Base-by-base conservation (phyloP, 1,139 yeast genomes). In the Blastobotrys niveus region DNA sequence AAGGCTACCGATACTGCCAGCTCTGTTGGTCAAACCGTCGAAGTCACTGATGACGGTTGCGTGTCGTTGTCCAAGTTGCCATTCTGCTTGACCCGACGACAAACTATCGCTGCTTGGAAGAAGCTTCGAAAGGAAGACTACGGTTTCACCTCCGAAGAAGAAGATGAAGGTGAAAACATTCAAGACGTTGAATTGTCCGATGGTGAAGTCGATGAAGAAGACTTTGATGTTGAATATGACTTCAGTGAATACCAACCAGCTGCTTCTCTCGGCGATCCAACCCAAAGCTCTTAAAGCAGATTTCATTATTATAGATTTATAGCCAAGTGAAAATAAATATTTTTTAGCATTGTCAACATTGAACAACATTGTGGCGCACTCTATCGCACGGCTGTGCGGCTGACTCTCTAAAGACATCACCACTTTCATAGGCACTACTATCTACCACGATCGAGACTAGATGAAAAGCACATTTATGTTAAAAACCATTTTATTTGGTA, bases 181-280 rank as follows among this genome's bases (percentile, higher is more conserved):
- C 45, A 42, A 30, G 48, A 45, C 30, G 46, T 45, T 26, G 48
- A 45, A 18, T 31, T 45, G 5, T 52, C 56, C 27, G 59, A 55
- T 38, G 47, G 52, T 15, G 47, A 45, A 18, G 32, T 50, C 27
- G 59, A 55, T 33, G 48, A 45, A 35, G 48, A 52, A 31, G 55
- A 55, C 38, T 55, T 49, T 38, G 59, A 54, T 9, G 45, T 47
- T 14, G 53, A 51, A 22, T 45, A 45, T 30, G 48, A 47, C 40
- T 45, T 47, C 20, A 42, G 46, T 79, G 49, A 73, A 27, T 45
- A 45, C 27, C 37, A 38, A 29, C 30, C 48, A 26, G 48, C 48
- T n/a, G 44, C 43, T 18, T 26, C 43, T 12, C 32, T 38, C 14
- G 48, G 48, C 10, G 48, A 45, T 32, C 48, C 48, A n/a, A 45